Conservation (phyloP, 305 asterid species). For the Andrographis paniculata region DNA sequence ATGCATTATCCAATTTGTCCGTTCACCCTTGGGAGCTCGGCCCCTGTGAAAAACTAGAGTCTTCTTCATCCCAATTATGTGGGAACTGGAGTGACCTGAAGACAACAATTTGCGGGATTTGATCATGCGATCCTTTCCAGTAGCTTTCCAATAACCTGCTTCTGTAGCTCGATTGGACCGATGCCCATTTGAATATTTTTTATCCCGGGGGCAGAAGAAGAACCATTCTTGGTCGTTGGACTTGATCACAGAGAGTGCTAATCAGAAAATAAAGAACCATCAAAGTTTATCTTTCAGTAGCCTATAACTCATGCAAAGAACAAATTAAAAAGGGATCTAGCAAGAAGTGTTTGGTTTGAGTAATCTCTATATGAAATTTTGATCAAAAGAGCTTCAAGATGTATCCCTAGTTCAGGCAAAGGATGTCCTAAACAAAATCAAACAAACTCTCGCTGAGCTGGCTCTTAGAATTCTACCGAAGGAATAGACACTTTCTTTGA, state of each 20-base stretch:
- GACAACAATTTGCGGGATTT: constrained; percentile 43
- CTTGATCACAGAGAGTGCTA: constrained; percentile 67
- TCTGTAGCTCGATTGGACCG: constrained; percentile 75
- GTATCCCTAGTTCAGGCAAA: too few relatives aligned
- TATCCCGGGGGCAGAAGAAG: constrained; percentile 72
- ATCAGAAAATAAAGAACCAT: constrained; percentile 13
- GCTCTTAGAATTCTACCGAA: too few relatives aligned
- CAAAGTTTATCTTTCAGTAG: background rate
- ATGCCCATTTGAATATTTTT: constrained; percentile 65
- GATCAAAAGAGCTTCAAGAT: too few relatives aligned
- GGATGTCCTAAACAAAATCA: too few relatives aligned
- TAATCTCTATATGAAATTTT: too few relatives aligned
- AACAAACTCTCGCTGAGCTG: too few relatives aligned
- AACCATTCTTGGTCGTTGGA: constrained; percentile 76
- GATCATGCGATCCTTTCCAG: constrained; percentile 76
- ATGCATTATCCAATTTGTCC: constrained; percentile 72
- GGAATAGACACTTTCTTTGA: too few relatives aligned
- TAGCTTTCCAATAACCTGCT: constrained; percentile 86
- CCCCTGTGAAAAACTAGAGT: constrained; percentile 69
- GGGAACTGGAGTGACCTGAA: constrained; percentile 26
- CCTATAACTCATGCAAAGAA: constrained; percentile 1
- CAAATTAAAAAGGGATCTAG: background rate
- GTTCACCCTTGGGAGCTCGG: constrained; percentile 74
- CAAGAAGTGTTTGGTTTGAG: too few relatives aligned
- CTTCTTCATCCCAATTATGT: constrained; percentile 62